Conservation (phyloP, 1,284 basidiomycete genomes). For the Melampsora americana region DNA sequence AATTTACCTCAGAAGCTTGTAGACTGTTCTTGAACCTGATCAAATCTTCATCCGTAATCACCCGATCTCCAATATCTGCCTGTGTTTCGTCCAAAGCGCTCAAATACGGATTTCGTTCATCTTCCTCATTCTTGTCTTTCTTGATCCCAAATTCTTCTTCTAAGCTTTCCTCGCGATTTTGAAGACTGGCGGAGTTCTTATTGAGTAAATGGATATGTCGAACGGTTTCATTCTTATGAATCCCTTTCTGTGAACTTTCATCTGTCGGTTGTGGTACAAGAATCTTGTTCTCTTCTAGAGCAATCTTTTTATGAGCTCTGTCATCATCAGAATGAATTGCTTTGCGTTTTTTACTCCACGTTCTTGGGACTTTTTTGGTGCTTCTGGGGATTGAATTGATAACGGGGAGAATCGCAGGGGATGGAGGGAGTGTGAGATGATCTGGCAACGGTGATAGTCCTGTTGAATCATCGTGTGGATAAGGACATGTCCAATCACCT, state of each 20-base stretch:
- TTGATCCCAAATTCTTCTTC: too few relatives aligned
- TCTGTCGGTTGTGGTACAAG: too few relatives aligned
- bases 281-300: too few relatives aligned
- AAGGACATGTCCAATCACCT: conserved; percentile 43
- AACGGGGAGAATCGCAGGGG: not conserved
- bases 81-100: conserved; percentile 23
- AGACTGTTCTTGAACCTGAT: conserved; percentile 25
- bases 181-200: too few relatives aligned
- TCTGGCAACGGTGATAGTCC: conserved; percentile 32
- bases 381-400: not conserved
- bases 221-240: too few relatives aligned
- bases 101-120: conserved; percentile 18
- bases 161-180: too few relatives aligned
- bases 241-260: too few relatives aligned
- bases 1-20: conserved; percentile 17
- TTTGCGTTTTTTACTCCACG: too few relatives aligned
- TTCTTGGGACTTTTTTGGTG: too few relatives aligned
- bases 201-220: too few relatives aligned
- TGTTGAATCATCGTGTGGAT: conserved; percentile 7
- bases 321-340: conserved; percentile 23
- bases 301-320: not conserved
- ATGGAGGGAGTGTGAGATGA: conserved; percentile 8
- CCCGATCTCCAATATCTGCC: conserved; percentile 28
- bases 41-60: conserved; percentile 28
- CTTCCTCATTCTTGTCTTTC: not conserved